phyloP scores from a whole-genome alignment of 2,329 filamentous ascomycete species.

The Calonectria pseudoturangicola region DNA sequence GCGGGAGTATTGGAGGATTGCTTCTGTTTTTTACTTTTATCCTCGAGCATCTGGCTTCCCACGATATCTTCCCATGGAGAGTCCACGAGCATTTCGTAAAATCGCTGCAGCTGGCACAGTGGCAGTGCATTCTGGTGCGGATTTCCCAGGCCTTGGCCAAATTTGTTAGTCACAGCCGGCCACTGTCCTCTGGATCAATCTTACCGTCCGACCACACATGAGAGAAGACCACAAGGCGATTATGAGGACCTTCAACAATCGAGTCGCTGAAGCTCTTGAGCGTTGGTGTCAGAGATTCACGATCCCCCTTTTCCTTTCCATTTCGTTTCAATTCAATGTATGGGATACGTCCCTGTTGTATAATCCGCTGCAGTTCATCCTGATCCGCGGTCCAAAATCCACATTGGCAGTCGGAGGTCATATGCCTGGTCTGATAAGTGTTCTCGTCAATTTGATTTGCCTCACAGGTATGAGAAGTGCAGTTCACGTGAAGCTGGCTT shows the following conservation, averaged over 20 bases:
- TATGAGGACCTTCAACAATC: not conserved
- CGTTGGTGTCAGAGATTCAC: not conserved
- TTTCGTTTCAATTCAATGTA: conserved; percentile 15
- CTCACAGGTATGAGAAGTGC: not conserved
- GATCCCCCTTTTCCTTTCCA: not conserved
- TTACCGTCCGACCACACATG: conserved; percentile 18
- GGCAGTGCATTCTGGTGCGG: conserved; percentile 7
- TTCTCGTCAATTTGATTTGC: not conserved
- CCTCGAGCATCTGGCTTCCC: not conserved
- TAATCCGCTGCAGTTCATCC: not conserved
- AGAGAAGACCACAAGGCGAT: not conserved
- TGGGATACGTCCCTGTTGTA: conserved; percentile 2
- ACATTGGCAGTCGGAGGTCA: not conserved
- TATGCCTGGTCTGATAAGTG: not conserved
- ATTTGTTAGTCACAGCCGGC: not conserved
- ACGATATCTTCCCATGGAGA: not conserved
- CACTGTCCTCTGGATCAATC: not conserved
- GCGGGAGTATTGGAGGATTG: not conserved
- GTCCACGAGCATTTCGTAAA: conserved; percentile 14
- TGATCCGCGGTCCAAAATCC: not conserved
- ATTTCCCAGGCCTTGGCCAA: conserved; percentile 1
- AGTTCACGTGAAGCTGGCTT: not conserved
- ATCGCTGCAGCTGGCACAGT: not conserved
- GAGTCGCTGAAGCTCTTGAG: not conserved
- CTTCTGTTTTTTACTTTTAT: not conserved